phyloP scores from a whole-genome alignment of 495 filamentous ascomycete species.

The Bacidia rubella region DNA sequence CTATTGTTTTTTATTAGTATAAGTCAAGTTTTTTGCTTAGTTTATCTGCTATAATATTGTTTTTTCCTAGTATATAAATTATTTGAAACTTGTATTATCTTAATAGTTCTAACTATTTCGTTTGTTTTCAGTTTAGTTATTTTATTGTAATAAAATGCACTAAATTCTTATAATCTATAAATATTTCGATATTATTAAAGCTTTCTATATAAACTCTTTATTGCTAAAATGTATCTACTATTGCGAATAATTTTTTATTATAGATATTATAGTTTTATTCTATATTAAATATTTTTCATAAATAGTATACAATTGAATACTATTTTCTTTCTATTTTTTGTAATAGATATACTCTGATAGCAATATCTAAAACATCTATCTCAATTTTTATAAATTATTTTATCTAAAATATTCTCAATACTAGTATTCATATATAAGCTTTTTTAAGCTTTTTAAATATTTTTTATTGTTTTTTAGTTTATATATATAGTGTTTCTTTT shows the following conservation, averaged over 20 bases:
- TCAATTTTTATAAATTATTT: conserved; percentile 10
- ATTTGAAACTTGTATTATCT: conserved; percentile 22
- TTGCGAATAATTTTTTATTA: conserved; percentile 17
- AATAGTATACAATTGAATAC: conserved; percentile 12
- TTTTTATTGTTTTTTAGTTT: conserved; percentile 4
- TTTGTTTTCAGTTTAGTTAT: conserved; percentile 18
- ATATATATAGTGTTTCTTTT: conserved; percentile 13
- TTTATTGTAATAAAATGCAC: conserved; percentile 20
- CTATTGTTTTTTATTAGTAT: neutral
- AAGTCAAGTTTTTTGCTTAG: conserved; percentile 6
- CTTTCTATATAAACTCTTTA: conserved; percentile 14
- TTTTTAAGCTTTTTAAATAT: conserved; percentile 12
- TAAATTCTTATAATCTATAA: conserved; percentile 19
- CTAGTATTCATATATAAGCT: conserved; percentile 1
- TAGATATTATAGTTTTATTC: conserved; percentile 20
- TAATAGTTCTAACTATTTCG: conserved; percentile 17
- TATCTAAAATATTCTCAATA: conserved; percentile 10
- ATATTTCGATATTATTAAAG: conserved; percentile 9
- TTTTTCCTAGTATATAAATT: conserved; percentile 13
- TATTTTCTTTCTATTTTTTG: conserved; percentile 9
- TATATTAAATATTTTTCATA: conserved; percentile 7
- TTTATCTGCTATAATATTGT: conserved; percentile 8
- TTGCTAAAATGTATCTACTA: conserved; percentile 7
- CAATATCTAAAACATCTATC: conserved; percentile 11
- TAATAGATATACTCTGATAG: conserved; percentile 9